A percentile compares a stretch with the other conserved stretches of the same genome.
Evolutionary conservation across 2,329 filamentous ascomycete genomes (phyloP).

Genomic region (Didymellaceae sp.): DNA sequence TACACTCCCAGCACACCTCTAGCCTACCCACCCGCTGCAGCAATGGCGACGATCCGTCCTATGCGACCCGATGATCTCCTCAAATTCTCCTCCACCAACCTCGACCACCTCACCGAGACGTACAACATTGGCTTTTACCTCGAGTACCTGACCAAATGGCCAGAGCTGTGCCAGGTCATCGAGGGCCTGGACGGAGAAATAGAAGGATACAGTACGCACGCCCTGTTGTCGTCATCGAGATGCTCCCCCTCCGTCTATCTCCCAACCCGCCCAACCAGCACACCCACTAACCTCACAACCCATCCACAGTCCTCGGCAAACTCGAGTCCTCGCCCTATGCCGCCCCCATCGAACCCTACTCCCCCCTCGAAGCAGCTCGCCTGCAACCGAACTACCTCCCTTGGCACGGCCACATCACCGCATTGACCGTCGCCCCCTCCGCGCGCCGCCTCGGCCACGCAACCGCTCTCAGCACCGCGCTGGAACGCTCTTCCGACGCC

Average conservation of each 20-base stretch:
- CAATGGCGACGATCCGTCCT: conserved; percentile 83
- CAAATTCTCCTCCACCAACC: conserved; percentile 90
- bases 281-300: background rate
- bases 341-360: conserved; percentile 73
- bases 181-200: conserved; percentile 87
- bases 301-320: conserved; percentile 85
- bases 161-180: conserved; percentile 89
- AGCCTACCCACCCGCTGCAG: background rate
- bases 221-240: too few relatives aligned
- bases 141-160: conserved; percentile 95
- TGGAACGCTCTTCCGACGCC: conserved; percentile 82
- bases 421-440: conserved; percentile 86
- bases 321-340: conserved; percentile 82
- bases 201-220: conserved; percentile 91
- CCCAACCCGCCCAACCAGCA: background rate
- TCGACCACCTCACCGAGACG: conserved; percentile 96
- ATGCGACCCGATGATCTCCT: conserved; percentile 76
- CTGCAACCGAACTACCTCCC: conserved; percentile 77
- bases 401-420: conserved; percentile 99
- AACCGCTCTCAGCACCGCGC: conserved; percentile 77
- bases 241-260: background rate
- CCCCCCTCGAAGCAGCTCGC: conserved; percentile 56
- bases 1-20: background rate
- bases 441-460: conserved; percentile 88
- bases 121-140: conserved; percentile 96